A percentile compares a stretch with the other conserved stretches of the same genome.
Evolutionary conservation across 2,329 filamentous ascomycete species (phyloP).

Genomic region (Diaporthe citri): DNA sequence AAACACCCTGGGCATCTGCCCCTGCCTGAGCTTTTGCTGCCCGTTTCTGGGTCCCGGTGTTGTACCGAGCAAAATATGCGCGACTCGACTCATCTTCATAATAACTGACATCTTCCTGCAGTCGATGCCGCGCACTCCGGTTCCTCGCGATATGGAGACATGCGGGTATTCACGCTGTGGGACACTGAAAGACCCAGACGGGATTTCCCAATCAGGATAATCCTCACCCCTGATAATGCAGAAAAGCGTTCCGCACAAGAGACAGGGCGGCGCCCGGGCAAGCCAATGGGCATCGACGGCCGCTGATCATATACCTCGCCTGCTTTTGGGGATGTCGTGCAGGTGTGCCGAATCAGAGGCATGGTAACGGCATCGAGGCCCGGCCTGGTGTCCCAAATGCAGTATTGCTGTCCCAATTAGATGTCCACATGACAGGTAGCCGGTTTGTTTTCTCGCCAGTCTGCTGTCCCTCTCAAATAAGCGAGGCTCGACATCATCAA

Average conservation of each 20-base stretch:
- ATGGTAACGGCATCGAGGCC: conserved; percentile 30
- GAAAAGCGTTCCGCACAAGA: conserved; percentile 2
- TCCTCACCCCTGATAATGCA: conserved; percentile 10
- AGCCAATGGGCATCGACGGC: conserved; percentile 7
- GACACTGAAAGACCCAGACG: conserved; percentile 1
- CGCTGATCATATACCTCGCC: conserved; percentile 24
- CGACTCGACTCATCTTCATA: not conserved
- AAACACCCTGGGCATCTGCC: conserved; percentile 10
- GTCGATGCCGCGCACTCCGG: not conserved
- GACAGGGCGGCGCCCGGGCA: conserved; percentile 1
- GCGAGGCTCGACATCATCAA: conserved; percentile 9
- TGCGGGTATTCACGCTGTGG: conserved; percentile 10
- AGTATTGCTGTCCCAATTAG: conserved; percentile 27
- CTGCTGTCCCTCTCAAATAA: not conserved
- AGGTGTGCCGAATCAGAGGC: conserved; percentile 18
- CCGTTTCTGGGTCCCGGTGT: not conserved
- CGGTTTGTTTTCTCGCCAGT: not conserved
- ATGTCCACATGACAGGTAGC: conserved; percentile 34
- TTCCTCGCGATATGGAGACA: conserved; percentile 1
- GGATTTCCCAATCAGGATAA: conserved; percentile 13
- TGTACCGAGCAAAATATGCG: not conserved
- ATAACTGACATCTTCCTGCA: not conserved
- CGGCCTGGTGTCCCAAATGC: conserved; percentile 31
- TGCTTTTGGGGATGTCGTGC: conserved; percentile 2
- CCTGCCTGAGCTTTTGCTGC: conserved; percentile 15